Evolutionary conservation across 2,329 filamentous ascomycete species (phyloP), one percentile per base, ranked within the genome.

Genomic region (Epichloe scottii): DNA sequence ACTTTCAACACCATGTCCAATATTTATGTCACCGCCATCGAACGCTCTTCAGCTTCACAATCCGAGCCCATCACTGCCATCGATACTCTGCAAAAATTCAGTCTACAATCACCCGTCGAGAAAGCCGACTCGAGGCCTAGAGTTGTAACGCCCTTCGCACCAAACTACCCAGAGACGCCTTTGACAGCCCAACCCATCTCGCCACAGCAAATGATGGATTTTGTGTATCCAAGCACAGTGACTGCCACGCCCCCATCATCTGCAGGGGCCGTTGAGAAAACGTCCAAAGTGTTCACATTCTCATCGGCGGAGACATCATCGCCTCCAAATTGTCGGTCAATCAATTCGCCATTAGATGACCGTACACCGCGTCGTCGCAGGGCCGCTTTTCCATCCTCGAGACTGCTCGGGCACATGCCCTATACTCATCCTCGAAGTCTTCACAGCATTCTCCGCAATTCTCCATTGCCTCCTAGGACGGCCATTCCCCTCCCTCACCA

Each of bases 1-100:
- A 70, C 78, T 21, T 82, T 82, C 67, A 84, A 84, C 65, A 84
- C 81, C 2, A 71, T 84, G 39, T 81, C 79, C 50, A 84, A 84
- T 64, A 76, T 79, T 54, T 84, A 84, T 59, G 75, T 77, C 26
- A 78, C 76, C 3, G 77, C 79, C 54, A 81, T 84, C 49, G 79
- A 81, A 63, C 75, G 78, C 46, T 73, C 76, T 30, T 75, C 77
- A 1, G 74, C 77, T 3, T 58, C 68, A 37, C 70, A 71, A 41
- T 17, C 70, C 35, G 71, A 74, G 38, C 71, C 75, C 7, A 60
- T 76, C 46, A 75, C 72, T 2, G 72, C 75, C 49, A 76, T 77
- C 62, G 71, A 73, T 56, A 70, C 70, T 2, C 54, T 65, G 11
- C 60, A 64, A 38, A 65, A 59, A 30, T 63, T 66, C 49, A 60